Evolutionary conservation across 192 early-diverging fungal genomes (phyloP).

Genomic region (Entomortierella parvispora): DNA sequence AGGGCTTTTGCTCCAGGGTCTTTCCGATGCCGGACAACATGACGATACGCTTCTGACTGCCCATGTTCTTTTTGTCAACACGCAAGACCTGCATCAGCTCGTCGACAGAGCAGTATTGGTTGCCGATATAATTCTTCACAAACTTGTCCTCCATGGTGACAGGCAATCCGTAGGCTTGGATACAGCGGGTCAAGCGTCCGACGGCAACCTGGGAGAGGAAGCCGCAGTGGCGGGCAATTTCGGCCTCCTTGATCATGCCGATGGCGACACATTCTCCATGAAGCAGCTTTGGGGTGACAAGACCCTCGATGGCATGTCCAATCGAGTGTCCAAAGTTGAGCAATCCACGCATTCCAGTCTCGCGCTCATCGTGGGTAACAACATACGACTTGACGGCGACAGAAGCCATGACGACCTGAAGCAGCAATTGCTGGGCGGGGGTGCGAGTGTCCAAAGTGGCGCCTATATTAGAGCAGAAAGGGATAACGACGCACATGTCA

Average conservation of each 20-base stretch:
- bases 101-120: constrained; percentile 77
- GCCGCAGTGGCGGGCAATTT: constrained; percentile 90
- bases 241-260: constrained; percentile 95
- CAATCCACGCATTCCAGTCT: constrained; percentile 91
- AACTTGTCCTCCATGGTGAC: constrained; percentile 84
- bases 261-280: constrained; percentile 98
- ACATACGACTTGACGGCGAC: constrained; percentile 94
- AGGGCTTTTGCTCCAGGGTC: constrained; percentile 85
- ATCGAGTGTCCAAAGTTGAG: constrained; percentile 98
- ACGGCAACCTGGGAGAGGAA: constrained; percentile 87
- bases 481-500: not conserved
- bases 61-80: constrained; percentile 97
- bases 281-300: constrained; percentile 87
- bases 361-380: constrained; percentile 95
- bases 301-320: constrained; percentile 96
- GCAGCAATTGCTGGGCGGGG: constrained; percentile 69
- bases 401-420: constrained; percentile 88
- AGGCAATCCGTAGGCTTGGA: constrained; percentile 89
- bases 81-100: constrained; percentile 90
- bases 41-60: constrained; percentile 91
- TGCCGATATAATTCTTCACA: constrained; percentile 69
- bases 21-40: constrained; percentile 86
- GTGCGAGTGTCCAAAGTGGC: constrained; percentile 69
- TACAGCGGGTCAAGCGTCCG: constrained; percentile 84
- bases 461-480: constrained; percentile 50